Conservation (phyloP, 345 rosid species). For the Nephelium lappaceum region DNA sequence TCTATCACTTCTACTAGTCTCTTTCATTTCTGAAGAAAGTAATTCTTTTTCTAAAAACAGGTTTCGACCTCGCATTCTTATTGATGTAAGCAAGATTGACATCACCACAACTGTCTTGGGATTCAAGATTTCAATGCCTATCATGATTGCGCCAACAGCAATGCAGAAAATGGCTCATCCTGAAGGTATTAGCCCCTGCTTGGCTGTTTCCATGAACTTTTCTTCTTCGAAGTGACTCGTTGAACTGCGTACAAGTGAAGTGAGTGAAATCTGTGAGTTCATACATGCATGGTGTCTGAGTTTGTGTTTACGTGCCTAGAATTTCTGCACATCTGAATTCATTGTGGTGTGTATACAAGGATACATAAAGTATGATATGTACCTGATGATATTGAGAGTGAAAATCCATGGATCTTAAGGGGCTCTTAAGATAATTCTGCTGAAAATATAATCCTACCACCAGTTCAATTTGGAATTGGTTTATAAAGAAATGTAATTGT, state of each 20-base stretch:
- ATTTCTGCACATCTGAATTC: not conserved
- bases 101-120: slow-evolving; percentile 75
- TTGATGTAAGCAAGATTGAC: slow-evolving; percentile 89
- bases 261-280: not conserved
- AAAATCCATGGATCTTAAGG: not conserved
- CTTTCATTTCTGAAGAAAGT: not conserved
- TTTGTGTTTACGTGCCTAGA: not conserved
- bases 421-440: not conserved
- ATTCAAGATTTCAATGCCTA: slow-evolving; percentile 89
- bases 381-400: not conserved
- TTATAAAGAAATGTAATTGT: not conserved
- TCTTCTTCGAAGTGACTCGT: not conserved
- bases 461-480: not conserved
- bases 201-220: not conserved
- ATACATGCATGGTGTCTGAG: not conserved
- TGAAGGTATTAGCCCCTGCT: slow-evolving; percentile 51
- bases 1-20: slow-evolving; percentile 6
- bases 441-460: not conserved
- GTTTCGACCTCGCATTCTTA: slow-evolving; percentile 87
- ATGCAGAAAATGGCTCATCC: slow-evolving; percentile 99
- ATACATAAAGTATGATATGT: not conserved
- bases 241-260: not conserved
- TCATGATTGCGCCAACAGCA: slow-evolving; percentile 98
- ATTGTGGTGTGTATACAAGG: not conserved
- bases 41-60: slow-evolving; percentile 35